Conservation (phyloP, 2,329 filamentous ascomycete species). For the Pseudohalonectria lignicola region DNA sequence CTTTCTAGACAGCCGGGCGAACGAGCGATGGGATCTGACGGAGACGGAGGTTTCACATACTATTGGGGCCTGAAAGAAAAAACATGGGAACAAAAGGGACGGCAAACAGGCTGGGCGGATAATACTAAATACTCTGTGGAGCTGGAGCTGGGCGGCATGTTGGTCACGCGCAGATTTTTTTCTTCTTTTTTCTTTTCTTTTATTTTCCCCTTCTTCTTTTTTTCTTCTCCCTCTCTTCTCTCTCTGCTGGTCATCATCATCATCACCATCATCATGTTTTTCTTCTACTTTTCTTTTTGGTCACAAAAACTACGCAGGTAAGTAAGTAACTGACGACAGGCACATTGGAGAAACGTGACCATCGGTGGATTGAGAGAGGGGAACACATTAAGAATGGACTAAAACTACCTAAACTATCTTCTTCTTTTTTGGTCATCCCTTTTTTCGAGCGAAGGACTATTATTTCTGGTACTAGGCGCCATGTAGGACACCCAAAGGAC, state of each 20-base stretch:
- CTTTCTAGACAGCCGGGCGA: no score
- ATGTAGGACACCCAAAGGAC: no score
- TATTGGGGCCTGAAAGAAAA: no score
- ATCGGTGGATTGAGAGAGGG: no score
- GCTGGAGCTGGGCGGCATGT: not conserved
- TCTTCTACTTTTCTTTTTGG: not conserved
- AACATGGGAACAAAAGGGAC: no score
- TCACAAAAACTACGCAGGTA: not conserved
- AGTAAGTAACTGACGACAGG: no score
- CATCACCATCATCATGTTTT: not conserved
- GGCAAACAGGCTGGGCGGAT: not conserved
- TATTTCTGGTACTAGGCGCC: no score
- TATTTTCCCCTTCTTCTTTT: not conserved
- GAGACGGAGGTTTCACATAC: no score
- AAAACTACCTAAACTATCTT: not conserved
- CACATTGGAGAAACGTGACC: not conserved
- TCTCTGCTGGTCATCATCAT: not conserved
- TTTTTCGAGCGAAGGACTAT: no score
- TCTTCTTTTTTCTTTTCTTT: not conserved
- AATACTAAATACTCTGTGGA: not conserved
- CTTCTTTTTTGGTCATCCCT: not conserved
- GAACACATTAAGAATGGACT: not conserved
- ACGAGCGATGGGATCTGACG: no score
- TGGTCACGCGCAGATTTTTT: not conserved
- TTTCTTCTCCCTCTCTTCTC: not conserved